Conservation (phyloP, 148 eudicot genomes). For the Talinum fruticosum region DNA sequence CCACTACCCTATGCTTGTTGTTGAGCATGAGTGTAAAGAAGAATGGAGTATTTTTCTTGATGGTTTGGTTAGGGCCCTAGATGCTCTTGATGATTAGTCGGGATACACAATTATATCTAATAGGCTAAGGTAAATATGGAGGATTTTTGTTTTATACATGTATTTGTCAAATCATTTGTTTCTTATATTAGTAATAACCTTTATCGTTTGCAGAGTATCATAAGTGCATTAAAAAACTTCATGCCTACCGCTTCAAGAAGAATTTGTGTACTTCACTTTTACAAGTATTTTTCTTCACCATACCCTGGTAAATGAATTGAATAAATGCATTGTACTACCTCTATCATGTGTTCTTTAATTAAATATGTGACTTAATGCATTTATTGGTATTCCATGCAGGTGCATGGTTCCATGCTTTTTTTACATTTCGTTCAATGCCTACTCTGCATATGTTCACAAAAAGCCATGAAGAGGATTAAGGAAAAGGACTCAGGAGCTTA, state of each 20-base stretch:
- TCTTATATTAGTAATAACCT: too few species aligned
- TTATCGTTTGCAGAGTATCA: not conserved
- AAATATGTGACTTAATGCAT: not conserved
- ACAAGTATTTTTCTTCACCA: not conserved
- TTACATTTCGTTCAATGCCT: not conserved
- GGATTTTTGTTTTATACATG: too few species aligned
- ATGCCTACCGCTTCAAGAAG: not conserved
- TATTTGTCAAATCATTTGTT: too few species aligned
- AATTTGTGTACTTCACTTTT: not conserved
- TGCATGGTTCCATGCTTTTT: slow-evolving; percentile 1
- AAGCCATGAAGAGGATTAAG: not conserved
- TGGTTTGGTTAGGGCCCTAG: not conserved
- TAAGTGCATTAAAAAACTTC: not conserved
- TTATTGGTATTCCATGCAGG: not conserved
- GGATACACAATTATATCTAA: not conserved
- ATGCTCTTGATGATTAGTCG: not conserved
- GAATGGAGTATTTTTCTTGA: not conserved
- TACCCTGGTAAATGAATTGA: not conserved
- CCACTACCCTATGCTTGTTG: not conserved
- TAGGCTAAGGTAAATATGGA: not conserved
- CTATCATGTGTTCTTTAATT: not conserved
- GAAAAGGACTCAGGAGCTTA: not conserved
- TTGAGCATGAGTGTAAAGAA: not conserved
- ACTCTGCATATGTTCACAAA: not conserved
- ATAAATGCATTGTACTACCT: not conserved